Evolutionary conservation across 139 green algal genomes (phyloP), one percentile per base, ranked within the genome.

Genomic region (Chlamydomonas sp.): DNA sequence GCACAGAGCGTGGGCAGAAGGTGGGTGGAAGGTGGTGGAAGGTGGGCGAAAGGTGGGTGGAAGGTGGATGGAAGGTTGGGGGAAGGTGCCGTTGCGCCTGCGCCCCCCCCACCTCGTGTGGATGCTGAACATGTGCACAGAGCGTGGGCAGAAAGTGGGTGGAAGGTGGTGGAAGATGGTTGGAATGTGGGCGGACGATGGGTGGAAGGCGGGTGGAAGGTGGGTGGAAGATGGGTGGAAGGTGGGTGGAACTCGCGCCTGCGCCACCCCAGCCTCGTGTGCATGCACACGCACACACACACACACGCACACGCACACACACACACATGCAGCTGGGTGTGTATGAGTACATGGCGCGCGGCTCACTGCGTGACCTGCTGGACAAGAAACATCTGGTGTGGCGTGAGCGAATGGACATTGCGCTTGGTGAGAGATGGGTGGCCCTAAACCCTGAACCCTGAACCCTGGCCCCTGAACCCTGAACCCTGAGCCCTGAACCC

Each of bases 251-350:
- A 48, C 31, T 48, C 59, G 59, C 31, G 59, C 31, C 59, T 66
- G 31, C 31, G 59, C 31, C 59, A 66, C 33, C 59, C 59, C 59
- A 66, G 43, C 59, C 59, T 66, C 22, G 59, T 66, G 59, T 66
- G 59, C 59, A 66, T 66, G 31, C 39, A n/a, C n/a, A n/a, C n/a
- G n/a, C n/a, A n/a, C n/a, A n/a, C n/a, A n/a, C n/a, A n/a, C n/a
- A n/a, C n/a, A n/a, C n/a, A n/a, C n/a, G n/a, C n/a, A n/a, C n/a
- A n/a, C n/a, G n/a, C n/a, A n/a, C n/a, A n/a, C n/a, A n/a, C n/a
- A n/a, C n/a, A n/a, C n/a, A n/a, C n/a, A n/a, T n/a, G n/a, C n/a
- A n/a, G n/a, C n/a, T n/a, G n/a, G 59, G 59, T 5, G 59, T 66
- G 8, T 66, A 48, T 39, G 59, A 66, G 59, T 66, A 43, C 59